Evolutionary conservation across 305 asterid genomes (phyloP), one percentile per base, ranked within the genome.

Genomic region (Ilex paraguariensis): DNA sequence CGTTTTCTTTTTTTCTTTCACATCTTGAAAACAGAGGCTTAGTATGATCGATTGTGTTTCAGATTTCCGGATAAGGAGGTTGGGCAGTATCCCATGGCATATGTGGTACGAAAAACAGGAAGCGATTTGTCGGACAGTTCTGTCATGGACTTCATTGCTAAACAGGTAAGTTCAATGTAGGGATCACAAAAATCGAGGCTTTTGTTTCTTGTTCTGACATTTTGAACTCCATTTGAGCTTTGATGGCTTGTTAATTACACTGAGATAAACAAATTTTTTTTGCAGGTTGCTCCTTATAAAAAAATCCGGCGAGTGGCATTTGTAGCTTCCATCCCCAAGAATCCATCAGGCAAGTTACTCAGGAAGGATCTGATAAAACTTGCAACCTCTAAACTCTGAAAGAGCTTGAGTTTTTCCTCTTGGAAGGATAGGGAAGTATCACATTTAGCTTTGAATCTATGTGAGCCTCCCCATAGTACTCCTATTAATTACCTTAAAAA

Each of bases 351-450:
- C 10, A 52, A 52, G 56, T 4, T 52, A n/a, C 31, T 52, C 5
- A 52, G 56, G 30, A 52, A 52, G 56, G 56, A 52, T n/a, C 31
- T 52, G 30, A 52, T 52, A 6, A 14, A 52, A 14, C 56, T 52
- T 16, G 30, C 56, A 52, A n/a, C 31, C 11, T 52, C 56, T 5
- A 36, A 36, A 36, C 42, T 36, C 9, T 36, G 6, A 36, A 36
- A 36, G 42, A 36, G 42, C 42, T 36, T 8, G 2, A 36, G 42
- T 36, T 36, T 36, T 36, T 36, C 7, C 42, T 2, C 3, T 4
- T 36, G 28, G 42, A 36, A 36, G 42, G 42, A 36, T 36, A 36
- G 42, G 42, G 4, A 36, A 3, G 42, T 36, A 8, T 36, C 42
- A 8, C 9, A 36, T 36, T 21, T 21, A 1, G 2, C 28, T 1